Evolutionary conservation across 768 basidiomycete genomes (phyloP), one percentile per base, ranked within the genome.

Genomic region (Podaxis carcinomalis): DNA sequence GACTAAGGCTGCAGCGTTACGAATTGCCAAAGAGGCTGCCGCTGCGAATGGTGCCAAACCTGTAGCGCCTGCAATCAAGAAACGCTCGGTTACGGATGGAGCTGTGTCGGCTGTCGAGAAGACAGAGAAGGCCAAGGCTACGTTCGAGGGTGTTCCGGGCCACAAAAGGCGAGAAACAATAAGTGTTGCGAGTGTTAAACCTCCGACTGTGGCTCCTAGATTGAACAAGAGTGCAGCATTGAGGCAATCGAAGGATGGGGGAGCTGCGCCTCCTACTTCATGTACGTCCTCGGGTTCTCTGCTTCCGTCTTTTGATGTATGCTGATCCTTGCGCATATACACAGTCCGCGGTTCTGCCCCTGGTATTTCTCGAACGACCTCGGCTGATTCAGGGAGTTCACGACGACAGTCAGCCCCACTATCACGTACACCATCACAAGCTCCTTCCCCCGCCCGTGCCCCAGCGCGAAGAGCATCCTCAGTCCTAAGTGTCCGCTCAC

Each of bases 81-180:
- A 75, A 58, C 61, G 74, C 54, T 73, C 79, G 27, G 61, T 69
- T 56, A 70, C 74, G 27, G 71, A 73, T 13, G 74, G 67, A 25
- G 19, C 35, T 4, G 59, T 42, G 42, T 25, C 42, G 28, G 50
- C 46, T 25, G 25, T 46, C n/a, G 69, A 65, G 40, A 63, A 57
- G 16, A 36, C 55, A 39, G 69, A 68, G 28, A 67, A 67, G 62
- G 72, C 68, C 42, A 81, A 79, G 71, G 70, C 71, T 35, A 83
- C 80, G 0, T 94, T 93, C 66, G 88, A 89, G 0, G 90, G 90
- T 36, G 87, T 93, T 2, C 92, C 92, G 4, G 92, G 92, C 0
- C 92, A 94, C 68, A 93, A 93, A 73, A 79, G 92, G 57, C 76
- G 88, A 27, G 89, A 91, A 68, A 83, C 83, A 13, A 86, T 94